A percentile compares a stretch with the other conserved stretches of the same genome.
Conservation (phyloP, 441 rosid species). For the Croton setiger region DNA sequence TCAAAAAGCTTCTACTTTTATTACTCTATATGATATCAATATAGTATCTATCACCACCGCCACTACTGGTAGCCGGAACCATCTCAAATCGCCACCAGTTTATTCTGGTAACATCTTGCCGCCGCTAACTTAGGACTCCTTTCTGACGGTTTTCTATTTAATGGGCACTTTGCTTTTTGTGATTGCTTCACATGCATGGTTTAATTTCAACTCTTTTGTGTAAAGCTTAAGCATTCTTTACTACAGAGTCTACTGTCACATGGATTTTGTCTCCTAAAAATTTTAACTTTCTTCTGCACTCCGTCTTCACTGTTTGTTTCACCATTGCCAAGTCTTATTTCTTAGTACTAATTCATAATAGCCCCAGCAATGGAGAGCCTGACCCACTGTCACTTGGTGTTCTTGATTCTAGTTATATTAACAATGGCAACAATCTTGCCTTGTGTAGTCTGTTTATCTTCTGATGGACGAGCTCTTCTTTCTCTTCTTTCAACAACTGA, state of each 20-base stretch:
- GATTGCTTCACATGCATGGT: conserved; percentile 40
- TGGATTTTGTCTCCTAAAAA: conserved; percentile 69
- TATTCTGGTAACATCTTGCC: conserved; percentile 23
- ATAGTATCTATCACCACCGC: conserved; percentile 4
- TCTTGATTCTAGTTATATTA: conserved; percentile 29
- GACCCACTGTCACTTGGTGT: conserved; percentile 32
- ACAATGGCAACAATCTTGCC: conserved; percentile 23
- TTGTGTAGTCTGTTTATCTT: conserved; percentile 46
- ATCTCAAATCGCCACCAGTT: neutral
- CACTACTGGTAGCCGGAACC: neutral
- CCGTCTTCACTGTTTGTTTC: conserved; percentile 19
- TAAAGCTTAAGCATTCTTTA: conserved; percentile 49
- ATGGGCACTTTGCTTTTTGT: conserved; percentile 24
- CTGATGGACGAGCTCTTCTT: conserved; percentile 81
- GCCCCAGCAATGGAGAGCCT: conserved; percentile 39
- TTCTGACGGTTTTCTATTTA: conserved; percentile 19
- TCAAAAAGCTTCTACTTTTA: conserved; percentile 2
- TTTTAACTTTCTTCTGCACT: conserved; percentile 31
- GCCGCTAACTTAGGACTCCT: conserved; percentile 9
- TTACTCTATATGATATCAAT: neutral
- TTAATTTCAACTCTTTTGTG: conserved; percentile 44
- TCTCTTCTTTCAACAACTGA: conserved; percentile 52
- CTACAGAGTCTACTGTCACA: too few species aligned
- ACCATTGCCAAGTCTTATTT: conserved; percentile 3
- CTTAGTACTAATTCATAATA: neutral